Evolutionary conservation across 2,329 filamentous ascomycete species (phyloP).

Genomic region (Monilinia laxa): DNA sequence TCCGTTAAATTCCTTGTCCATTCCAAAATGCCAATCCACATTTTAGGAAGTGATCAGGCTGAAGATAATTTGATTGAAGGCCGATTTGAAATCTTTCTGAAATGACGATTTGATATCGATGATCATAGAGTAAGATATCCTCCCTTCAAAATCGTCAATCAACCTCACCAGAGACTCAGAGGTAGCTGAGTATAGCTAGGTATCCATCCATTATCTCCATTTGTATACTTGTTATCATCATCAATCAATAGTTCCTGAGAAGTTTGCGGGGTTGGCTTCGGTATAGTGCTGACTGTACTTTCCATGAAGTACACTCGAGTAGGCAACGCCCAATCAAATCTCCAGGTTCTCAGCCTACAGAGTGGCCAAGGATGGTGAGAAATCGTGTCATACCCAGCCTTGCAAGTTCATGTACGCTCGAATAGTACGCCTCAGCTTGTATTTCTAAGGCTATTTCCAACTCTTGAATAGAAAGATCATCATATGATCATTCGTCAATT

Average conservation of each 20-base stretch:
- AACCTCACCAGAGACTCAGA: not conserved
- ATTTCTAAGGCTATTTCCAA: constrained; percentile 14
- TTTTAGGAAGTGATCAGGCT: constrained; percentile 16
- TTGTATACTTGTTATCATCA: not conserved
- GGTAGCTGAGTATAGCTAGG: constrained; percentile 2
- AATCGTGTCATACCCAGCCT: constrained; percentile 12
- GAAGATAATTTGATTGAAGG: constrained; percentile 13
- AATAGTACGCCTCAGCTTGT: constrained; percentile 5
- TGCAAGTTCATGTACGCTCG: constrained; percentile 16
- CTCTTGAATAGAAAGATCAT: not conserved
- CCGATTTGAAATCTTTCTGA: not conserved
- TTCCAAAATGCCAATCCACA: constrained; percentile 1
- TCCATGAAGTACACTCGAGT: not conserved
- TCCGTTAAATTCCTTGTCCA: not conserved
- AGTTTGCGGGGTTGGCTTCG: not conserved
- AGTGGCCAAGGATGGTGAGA: not conserved
- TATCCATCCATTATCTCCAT: not conserved
- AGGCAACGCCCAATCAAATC: constrained; percentile 3
- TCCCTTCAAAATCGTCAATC: not conserved
- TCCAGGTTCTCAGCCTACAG: constrained; percentile 11
- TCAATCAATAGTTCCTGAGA: constrained; percentile 13
- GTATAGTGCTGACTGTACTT: constrained; percentile 22
- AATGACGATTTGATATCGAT: constrained; percentile 1
- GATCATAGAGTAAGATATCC: not conserved
- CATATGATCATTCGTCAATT: constrained; percentile 21